Evolutionary conservation across 2,329 filamentous ascomycete species (phyloP).

Genomic region (Niveomyces coronatus): DNA sequence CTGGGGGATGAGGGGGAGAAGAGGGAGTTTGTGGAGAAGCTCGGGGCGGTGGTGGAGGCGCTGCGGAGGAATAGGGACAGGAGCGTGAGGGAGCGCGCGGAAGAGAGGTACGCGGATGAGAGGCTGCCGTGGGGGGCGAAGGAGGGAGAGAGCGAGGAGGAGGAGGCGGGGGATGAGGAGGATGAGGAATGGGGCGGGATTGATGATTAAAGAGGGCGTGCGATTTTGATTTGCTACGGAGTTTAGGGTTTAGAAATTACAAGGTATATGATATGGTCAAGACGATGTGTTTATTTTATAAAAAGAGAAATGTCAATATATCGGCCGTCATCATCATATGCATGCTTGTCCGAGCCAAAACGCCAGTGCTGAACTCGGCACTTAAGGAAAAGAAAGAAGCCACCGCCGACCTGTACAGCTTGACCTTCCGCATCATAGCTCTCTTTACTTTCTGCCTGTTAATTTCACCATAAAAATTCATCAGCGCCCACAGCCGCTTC

Average conservation of each 20-base stretch:
- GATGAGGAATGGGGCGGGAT: constrained; percentile 60
- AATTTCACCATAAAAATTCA: constrained; percentile 17
- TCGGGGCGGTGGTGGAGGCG: constrained; percentile 46
- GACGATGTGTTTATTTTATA: no score
- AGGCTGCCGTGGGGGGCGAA: constrained; percentile 54
- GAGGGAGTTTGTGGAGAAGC: constrained; percentile 39
- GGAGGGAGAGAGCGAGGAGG: constrained; percentile 24
- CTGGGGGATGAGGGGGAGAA: constrained; percentile 31
- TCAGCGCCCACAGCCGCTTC: constrained; percentile 21
- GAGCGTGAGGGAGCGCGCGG: constrained; percentile 58
- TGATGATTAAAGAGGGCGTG: constrained; percentile 38
- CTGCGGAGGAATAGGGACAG: constrained; percentile 55
- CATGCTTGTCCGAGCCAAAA: neutral
- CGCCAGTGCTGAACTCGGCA: constrained; percentile 8
- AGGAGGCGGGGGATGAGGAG: constrained; percentile 28
- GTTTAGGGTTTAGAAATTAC: constrained; percentile 5
- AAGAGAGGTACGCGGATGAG: constrained; percentile 63
- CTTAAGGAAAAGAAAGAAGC: neutral
- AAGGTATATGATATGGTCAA: constrained; percentile 1
- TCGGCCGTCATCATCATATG: neutral
- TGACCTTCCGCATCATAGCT: no score
- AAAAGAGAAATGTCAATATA: no score
- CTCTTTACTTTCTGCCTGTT: neutral
- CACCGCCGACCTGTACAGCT: no score
- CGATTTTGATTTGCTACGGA: constrained; percentile 3